These are phyloP conservation scores for Penicillium goetzii DNA, from an alignment of 495 filamentous ascomycete species.

Conservation along the genomic window DNA sequence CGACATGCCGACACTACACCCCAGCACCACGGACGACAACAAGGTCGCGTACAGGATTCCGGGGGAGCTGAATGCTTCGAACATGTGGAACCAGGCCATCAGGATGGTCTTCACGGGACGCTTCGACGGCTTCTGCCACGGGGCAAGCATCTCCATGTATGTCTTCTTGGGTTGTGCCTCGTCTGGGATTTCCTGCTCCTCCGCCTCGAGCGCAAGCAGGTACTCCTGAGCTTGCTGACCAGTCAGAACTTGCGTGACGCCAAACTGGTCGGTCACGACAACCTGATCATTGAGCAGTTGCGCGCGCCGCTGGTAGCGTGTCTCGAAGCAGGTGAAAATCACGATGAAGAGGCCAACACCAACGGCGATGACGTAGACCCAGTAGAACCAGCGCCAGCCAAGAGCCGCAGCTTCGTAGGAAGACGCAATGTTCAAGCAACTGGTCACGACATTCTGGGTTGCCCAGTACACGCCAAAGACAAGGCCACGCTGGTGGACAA, in stretches of 20 bases:
- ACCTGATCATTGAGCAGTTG: slow-evolving; percentile 33
- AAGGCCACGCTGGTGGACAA: slow-evolving; percentile 37
- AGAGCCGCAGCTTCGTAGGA: slow-evolving; percentile 39
- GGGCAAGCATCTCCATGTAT: slow-evolving; percentile 37
- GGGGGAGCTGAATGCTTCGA: slow-evolving; percentile 40
- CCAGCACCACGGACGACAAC: slow-evolving; percentile 38
- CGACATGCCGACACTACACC: slow-evolving; percentile 38
- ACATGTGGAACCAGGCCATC: slow-evolving; percentile 37
- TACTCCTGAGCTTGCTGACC: slow-evolving; percentile 19
- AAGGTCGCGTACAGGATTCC: slow-evolving; percentile 43
- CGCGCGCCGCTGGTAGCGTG: slow-evolving; percentile 31
- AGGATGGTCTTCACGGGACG: slow-evolving; percentile 21
- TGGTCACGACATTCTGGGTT: slow-evolving; percentile 39
- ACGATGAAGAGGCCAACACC: slow-evolving; percentile 38
- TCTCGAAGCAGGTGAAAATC: slow-evolving; percentile 38
- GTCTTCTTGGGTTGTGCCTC: slow-evolving; percentile 31
- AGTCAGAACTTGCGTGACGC: slow-evolving; percentile 35
- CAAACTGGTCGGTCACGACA: slow-evolving; percentile 43
- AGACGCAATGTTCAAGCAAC: slow-evolving; percentile 33
- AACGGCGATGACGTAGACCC: slow-evolving; percentile 39
- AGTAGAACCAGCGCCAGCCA: slow-evolving; percentile 47
- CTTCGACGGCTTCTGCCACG: slow-evolving; percentile 21
- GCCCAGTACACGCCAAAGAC: slow-evolving; percentile 41
- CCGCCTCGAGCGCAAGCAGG: slow-evolving; percentile 7
- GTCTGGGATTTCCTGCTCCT: slow-evolving; percentile 17